phyloP scores from a whole-genome alignment of 148 eudicot genomes.

The Rhododendron williamsianum region DNA sequence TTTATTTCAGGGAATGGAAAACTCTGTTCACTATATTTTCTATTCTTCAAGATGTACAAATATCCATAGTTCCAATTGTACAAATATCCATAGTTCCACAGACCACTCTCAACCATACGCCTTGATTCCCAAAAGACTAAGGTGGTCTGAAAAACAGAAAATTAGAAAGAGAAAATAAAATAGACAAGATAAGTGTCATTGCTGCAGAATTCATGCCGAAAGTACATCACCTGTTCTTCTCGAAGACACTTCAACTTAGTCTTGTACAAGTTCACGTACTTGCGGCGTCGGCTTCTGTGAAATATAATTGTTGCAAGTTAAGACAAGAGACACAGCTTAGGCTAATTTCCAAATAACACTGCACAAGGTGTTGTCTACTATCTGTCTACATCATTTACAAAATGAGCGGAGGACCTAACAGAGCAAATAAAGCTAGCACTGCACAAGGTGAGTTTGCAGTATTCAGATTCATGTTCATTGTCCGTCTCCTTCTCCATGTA shows the following conservation, averaged over 20 bases:
- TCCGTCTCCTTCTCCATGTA: neutral
- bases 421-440: neutral
- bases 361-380: neutral
- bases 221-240: slow-evolving; percentile 64
- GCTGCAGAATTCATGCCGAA: slow-evolving; percentile 3
- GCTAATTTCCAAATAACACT: neutral
- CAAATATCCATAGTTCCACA: neutral
- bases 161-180: neutral
- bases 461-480: neutral
- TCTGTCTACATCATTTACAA: neutral
- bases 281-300: slow-evolving; percentile 61
- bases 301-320: neutral
- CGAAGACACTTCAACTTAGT: slow-evolving; percentile 69
- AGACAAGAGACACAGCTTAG: neutral
- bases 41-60: neutral
- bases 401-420: neutral
- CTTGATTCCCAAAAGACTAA: neutral
- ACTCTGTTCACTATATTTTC: neutral
- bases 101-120: neutral
- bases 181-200: neutral
- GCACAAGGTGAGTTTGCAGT: neutral
- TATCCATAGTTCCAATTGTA: neutral
- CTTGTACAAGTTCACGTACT: slow-evolving; percentile 90
- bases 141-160: neutral
- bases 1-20: neutral